Conservation (phyloP, 1,284 basidiomycete genomes). For the Cryptococcus maquisensis region DNA sequence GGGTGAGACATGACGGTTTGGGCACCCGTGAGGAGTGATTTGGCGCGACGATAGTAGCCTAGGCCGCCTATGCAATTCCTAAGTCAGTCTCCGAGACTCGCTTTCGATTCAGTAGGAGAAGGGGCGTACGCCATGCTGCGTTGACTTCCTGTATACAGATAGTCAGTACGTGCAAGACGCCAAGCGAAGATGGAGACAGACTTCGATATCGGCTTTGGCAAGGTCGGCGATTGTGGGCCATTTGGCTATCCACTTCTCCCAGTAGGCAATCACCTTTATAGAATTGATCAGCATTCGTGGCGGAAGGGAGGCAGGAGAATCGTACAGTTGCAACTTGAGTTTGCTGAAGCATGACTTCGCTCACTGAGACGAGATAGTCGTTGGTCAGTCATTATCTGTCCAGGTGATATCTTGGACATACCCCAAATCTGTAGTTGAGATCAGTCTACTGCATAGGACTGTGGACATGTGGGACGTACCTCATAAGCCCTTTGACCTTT, state of each 20-base stretch:
- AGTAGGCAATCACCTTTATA: conserved; percentile 70
- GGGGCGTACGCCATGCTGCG: conserved; percentile 62
- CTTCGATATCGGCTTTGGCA: conserved; percentile 67
- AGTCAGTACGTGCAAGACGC: neutral
- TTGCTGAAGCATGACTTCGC: conserved; percentile 96
- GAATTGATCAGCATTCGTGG: neutral
- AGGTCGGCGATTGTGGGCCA: conserved; percentile 79
- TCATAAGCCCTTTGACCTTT: conserved; percentile 49
- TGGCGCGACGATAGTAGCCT: conserved; percentile 86
- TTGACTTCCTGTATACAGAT: conserved; percentile 59
- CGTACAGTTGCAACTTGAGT: conserved; percentile 71
- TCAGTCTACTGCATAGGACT: neutral
- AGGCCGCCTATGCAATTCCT: conserved; percentile 52
- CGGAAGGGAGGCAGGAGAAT: neutral
- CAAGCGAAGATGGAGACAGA: conserved; percentile 4
- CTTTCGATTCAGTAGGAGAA: neutral
- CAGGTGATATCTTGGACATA: conserved; percentile 2
- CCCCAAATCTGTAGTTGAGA: conserved; percentile 24
- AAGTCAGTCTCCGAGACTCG: neutral
- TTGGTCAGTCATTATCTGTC: neutral
- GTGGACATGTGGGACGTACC: conserved; percentile 22
- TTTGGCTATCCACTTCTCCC: conserved; percentile 74
- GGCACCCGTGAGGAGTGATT: conserved; percentile 70
- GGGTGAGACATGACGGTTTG: conserved; percentile 67
- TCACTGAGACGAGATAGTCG: conserved; percentile 59